Evolutionary conservation across 371 early-diverging fungal species (phyloP).

Genomic region (Paraphysoderma sedebokerense): DNA sequence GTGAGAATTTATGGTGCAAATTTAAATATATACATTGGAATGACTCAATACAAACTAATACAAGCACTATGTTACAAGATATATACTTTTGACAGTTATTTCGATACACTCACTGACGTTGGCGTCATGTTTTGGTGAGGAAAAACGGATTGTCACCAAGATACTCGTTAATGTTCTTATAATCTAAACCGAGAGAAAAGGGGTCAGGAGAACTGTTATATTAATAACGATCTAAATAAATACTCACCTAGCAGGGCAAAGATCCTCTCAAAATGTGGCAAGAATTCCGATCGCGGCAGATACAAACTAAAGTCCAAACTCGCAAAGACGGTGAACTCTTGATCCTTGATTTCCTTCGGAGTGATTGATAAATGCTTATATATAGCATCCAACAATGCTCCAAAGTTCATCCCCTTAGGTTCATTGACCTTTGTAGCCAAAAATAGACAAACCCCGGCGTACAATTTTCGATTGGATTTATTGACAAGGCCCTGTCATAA

Average conservation of each 20-base stretch:
- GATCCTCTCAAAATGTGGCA: constrained; percentile 76
- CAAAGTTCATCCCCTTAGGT: constrained; percentile 42
- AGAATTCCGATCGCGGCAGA: constrained; percentile 54
- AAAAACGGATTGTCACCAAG: background rate
- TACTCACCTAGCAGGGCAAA: constrained; percentile 8
- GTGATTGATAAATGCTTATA: constrained; percentile 51
- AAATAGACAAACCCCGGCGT: constrained; percentile 14
- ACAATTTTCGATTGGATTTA: constrained; percentile 19
- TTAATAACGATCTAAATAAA: no score
- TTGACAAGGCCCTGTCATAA: background rate
- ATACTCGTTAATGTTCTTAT: background rate
- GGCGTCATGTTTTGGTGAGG: no score
- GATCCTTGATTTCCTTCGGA: constrained; percentile 54
- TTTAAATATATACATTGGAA: no score
- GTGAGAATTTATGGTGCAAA: no score
- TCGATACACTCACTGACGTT: no score
- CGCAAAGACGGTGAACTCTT: constrained; percentile 73
- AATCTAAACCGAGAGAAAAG: background rate
- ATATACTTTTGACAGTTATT: no score
- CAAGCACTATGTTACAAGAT: no score
- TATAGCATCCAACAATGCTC: constrained; percentile 24
- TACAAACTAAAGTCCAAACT: constrained; percentile 70
- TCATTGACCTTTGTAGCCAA: constrained; percentile 73
- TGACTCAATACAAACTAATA: no score
- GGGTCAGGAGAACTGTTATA: background rate